Conservation (phyloP, 176 grass and related monocot species). For the Poa pratensis region DNA sequence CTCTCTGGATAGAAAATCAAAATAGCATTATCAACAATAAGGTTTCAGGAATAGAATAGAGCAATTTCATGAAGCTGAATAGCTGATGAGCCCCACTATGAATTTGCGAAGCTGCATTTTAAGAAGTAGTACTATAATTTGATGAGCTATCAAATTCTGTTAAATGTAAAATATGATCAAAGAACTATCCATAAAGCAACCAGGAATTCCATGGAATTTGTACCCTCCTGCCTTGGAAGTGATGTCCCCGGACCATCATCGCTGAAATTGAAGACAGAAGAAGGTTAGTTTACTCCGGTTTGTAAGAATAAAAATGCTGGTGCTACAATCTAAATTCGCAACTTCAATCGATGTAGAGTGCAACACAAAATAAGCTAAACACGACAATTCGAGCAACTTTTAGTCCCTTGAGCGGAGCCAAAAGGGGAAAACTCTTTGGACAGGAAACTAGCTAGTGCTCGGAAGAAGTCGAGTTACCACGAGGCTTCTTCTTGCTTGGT, state of each 20-base stretch:
- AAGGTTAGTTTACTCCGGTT: background rate
- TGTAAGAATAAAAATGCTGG: background rate
- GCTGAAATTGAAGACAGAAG: constrained; percentile 48
- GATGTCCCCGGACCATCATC: constrained; percentile 64
- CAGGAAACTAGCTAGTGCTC: background rate
- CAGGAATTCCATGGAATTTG: background rate
- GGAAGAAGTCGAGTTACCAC: constrained; percentile 39
- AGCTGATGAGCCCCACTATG: background rate
- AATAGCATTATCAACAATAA: constrained; percentile 24
- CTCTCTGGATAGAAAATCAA: constrained; percentile 52
- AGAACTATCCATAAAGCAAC: background rate
- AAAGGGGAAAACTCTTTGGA: background rate
- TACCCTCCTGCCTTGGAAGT: constrained; percentile 83
- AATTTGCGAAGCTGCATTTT: background rate
- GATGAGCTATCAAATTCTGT: background rate
- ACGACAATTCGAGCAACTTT: background rate
- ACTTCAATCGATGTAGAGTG: background rate
- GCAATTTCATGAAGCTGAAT: constrained; percentile 6
- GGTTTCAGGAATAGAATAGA: background rate
- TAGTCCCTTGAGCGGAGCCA: background rate
- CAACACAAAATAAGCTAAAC: background rate
- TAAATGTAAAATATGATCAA: background rate
- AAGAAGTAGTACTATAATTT: background rate
- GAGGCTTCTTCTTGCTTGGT: constrained; percentile 52
- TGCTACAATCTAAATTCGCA: background rate